Conservation (phyloP, 73 alveolate species). For the Uronychia setigera region DNA sequence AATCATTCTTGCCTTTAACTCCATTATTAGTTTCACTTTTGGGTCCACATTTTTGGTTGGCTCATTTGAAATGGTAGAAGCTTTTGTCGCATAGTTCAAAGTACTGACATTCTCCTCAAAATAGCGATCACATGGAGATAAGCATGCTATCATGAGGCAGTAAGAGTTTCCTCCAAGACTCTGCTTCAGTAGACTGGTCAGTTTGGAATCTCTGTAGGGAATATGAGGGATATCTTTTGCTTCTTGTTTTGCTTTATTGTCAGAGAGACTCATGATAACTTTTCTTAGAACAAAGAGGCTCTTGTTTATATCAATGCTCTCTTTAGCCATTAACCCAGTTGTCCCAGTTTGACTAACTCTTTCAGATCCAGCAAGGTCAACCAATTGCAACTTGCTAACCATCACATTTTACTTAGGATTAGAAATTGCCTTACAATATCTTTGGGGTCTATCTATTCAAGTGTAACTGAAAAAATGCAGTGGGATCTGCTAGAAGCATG, state of each 20-base stretch:
- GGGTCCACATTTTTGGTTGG: constrained; percentile 91
- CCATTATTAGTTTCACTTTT: constrained; percentile 45
- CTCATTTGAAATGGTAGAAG: constrained; percentile 84
- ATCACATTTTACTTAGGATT: not conserved
- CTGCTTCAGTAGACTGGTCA: constrained; percentile 44
- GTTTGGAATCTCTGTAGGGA: constrained; percentile 61
- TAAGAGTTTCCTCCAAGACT: constrained; percentile 63
- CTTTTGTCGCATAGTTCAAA: constrained; percentile 93
- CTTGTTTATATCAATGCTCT: constrained; percentile 91
- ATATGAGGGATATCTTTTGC: constrained; percentile 14
- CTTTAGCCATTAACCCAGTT: not conserved
- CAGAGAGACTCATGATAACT: constrained; percentile 89
- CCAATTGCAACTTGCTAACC: constrained; percentile 2
- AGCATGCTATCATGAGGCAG: constrained; percentile 96
- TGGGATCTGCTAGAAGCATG: constrained; percentile 96
- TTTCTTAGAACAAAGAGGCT: constrained; percentile 91
- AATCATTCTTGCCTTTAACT: constrained; percentile 32
- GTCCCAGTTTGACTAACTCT: constrained; percentile 25
- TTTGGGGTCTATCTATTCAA: constrained; percentile 77
- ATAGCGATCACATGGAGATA: constrained; percentile 86
- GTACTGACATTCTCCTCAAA: constrained; percentile 92
- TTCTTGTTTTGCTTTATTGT: constrained; percentile 25
- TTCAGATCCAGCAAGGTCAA: constrained; percentile 49
- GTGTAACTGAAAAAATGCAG: constrained; percentile 96
- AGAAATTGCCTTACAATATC: constrained; percentile 52